A percentile compares a stretch with the other conserved stretches of the same genome.
Evolutionary conservation across 208 protist species (phyloP).

Genomic region (Tritrichomonas foetus): DNA sequence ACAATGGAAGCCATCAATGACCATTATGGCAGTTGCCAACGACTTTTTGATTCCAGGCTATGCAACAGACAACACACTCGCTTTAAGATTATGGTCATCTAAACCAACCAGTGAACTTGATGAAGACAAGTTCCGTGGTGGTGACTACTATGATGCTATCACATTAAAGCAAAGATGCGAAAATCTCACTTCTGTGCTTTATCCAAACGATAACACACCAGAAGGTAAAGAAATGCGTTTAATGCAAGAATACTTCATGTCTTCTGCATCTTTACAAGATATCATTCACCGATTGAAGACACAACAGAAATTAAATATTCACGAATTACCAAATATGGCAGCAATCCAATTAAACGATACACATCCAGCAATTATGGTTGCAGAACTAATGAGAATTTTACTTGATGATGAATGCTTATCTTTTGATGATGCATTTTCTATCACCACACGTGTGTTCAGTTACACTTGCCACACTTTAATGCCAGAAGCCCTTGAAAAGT

Average conservation of each 20-base stretch:
- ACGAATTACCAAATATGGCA: background rate
- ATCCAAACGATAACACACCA: conserved; percentile 28
- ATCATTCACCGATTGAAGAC: background rate
- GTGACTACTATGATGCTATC: conserved; percentile 1
- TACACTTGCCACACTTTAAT: conserved; percentile 81
- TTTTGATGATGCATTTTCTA: background rate
- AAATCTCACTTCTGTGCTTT: background rate
- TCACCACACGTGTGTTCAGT: conserved; percentile 48
- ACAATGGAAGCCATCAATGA: background rate
- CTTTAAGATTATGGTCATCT: background rate
- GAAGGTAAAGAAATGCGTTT: conserved; percentile 66
- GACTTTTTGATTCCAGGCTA: conserved; percentile 8
- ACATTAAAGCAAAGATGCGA: background rate
- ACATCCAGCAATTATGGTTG: conserved; percentile 70
- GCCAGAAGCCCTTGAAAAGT: conserved; percentile 74
- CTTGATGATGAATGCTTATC: conserved; percentile 63
- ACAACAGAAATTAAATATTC: background rate
- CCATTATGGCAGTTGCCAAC: background rate
- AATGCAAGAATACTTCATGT: conserved; percentile 31
- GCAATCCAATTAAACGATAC: conserved; percentile 79
- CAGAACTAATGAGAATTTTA: conserved; percentile 69
- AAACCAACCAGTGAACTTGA: background rate
- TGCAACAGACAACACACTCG: background rate
- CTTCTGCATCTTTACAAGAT: background rate
- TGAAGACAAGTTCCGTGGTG: conserved; percentile 33